These are phyloP conservation scores for Scedosporium dehoogii DNA, from an alignment of 2,329 filamentous ascomycete species.

Conservation along the genomic window DNA sequence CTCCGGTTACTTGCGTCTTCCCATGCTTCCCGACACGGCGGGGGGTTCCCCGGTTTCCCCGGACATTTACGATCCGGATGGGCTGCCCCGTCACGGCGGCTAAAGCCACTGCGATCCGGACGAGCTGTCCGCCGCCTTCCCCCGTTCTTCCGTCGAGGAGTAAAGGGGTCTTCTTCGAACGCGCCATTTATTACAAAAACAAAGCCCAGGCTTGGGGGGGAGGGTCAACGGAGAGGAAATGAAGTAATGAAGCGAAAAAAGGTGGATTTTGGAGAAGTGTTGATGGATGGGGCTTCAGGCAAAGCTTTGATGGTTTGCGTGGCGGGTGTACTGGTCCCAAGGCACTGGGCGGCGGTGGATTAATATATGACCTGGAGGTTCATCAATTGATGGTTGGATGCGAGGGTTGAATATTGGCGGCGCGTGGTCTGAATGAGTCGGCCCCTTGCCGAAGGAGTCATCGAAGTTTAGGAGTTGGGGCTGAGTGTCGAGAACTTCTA, in stretches of 20 bases:
- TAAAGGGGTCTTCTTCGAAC: slow-evolving; percentile 13
- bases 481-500: no score
- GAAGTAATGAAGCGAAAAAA: background rate
- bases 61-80: slow-evolving; percentile 42
- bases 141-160: slow-evolving; percentile 44
- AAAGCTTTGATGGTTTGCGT: no score
- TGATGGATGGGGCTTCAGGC: no score
- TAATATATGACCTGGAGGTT: no score
- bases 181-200: slow-evolving; percentile 13
- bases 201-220: no score
- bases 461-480: background rate
- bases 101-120: slow-evolving; percentile 45
- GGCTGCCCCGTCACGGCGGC: slow-evolving; percentile 44
- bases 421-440: background rate
- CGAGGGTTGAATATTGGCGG: background rate
- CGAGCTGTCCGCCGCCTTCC: slow-evolving; percentile 53
- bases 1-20: slow-evolving; percentile 11
- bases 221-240: background rate
- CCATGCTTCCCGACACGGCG: slow-evolving; percentile 17
- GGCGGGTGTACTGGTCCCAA: no score
- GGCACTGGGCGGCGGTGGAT: no score
- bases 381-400: no score
- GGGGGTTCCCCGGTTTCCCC: slow-evolving; percentile 37
- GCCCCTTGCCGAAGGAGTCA: background rate
- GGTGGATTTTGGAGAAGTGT: no score